Evolutionary conservation across 129 eudicot species (phyloP).

Genomic region (Ambrosia artemisiifolia): DNA sequence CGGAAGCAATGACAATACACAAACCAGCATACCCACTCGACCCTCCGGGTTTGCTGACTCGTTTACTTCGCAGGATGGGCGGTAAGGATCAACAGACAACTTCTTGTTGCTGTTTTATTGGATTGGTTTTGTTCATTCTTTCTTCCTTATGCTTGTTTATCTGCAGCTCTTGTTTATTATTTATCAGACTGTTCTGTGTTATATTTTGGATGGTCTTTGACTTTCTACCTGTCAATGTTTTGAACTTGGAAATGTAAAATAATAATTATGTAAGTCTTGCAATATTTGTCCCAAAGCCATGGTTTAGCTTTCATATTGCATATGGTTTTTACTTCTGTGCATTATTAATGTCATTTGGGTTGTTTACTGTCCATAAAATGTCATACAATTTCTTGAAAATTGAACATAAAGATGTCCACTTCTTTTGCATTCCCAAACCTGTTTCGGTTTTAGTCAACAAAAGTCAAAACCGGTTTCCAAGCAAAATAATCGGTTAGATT

Average conservation of each 20-base stretch:
- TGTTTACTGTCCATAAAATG: neutral
- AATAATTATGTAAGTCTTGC: constrained; percentile 20
- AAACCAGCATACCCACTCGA: constrained; percentile 60
- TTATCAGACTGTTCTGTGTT: constrained; percentile 16
- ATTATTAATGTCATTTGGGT: neutral
- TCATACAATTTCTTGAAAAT: too few species aligned
- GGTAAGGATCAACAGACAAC: constrained; percentile 28
- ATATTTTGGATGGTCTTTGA: constrained; percentile 25
- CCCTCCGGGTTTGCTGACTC: constrained; percentile 64
- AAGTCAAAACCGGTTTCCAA: too few species aligned
- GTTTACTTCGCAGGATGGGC: constrained; percentile 54
- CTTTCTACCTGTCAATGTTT: constrained; percentile 13
- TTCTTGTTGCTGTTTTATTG: constrained; percentile 6
- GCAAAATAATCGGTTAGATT: too few species aligned
- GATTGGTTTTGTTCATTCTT: constrained; percentile 38
- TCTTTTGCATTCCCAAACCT: too few species aligned
- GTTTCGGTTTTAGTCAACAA: too few species aligned
- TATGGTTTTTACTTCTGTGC: neutral
- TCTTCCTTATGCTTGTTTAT: constrained; percentile 38
- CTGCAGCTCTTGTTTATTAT: constrained; percentile 15
- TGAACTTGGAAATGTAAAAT: constrained; percentile 26
- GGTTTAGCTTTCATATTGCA: neutral
- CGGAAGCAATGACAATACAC: constrained; percentile 55
- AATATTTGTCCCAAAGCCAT: neutral
- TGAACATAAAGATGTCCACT: neutral